Evolutionary conservation across 108 stramenopile genomes (phyloP).

Genomic region (Skeletonema marinoi): DNA sequence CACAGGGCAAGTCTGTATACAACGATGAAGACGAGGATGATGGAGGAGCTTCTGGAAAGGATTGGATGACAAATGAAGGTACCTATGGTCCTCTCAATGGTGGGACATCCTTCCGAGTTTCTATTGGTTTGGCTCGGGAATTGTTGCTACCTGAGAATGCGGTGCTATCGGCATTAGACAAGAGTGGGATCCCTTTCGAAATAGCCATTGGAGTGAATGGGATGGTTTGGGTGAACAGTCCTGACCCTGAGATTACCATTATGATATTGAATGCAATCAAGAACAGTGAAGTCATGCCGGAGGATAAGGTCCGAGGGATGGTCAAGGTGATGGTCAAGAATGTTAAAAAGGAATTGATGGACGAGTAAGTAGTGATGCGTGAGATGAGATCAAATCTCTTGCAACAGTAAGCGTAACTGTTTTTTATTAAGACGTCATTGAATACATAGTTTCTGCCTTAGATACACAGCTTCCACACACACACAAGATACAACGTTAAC

Average conservation of each 20-base stretch:
- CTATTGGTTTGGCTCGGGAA: slow-evolving; percentile 76
- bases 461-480: background rate
- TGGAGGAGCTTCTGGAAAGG: slow-evolving; percentile 66
- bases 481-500: background rate
- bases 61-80: slow-evolving; percentile 90
- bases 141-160: slow-evolving; percentile 64
- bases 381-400: background rate
- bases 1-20: slow-evolving; percentile 4
- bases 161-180: slow-evolving; percentile 60
- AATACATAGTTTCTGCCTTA: too few relatives aligned
- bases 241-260: slow-evolving; percentile 70
- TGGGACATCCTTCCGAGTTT: slow-evolving; percentile 60
- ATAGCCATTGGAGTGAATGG: slow-evolving; percentile 84
- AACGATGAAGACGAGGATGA: slow-evolving; percentile 55
- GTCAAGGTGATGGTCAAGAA: slow-evolving; percentile 77
- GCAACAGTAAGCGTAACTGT: background rate
- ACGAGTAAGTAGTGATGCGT: slow-evolving; percentile 7
- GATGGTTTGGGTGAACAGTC: slow-evolving; percentile 76
- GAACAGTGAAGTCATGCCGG: slow-evolving; percentile 77
- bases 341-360: slow-evolving; percentile 39
- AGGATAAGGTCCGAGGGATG: slow-evolving; percentile 77
- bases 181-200: slow-evolving; percentile 69
- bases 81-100: slow-evolving; percentile 78
- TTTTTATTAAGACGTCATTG: background rate
- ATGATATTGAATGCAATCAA: slow-evolving; percentile 77